Conservation (phyloP, 768 basidiomycete genomes). For the Paxillus involutus region DNA sequence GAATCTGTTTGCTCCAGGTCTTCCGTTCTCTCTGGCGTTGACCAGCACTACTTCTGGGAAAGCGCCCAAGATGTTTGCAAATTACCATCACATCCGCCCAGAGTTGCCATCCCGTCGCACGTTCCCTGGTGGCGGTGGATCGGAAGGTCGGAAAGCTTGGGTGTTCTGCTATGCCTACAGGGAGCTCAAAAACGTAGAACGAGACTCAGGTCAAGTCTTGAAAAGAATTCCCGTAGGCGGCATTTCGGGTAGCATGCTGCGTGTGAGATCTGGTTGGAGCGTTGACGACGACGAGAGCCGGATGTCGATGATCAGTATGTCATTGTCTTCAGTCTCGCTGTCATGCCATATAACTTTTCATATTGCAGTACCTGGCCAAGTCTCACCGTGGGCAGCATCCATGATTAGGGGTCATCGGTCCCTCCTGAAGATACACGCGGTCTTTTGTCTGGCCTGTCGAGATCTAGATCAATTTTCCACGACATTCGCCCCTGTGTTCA, state of each 20-base stretch:
- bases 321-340: not conserved
- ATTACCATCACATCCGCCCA: conserved; percentile 4
- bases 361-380: not conserved
- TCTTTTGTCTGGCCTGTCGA: conserved; percentile 8
- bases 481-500: conserved; percentile 1
- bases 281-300: conserved; percentile 3
- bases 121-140: not conserved
- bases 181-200: not conserved
- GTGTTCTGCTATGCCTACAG: not conserved
- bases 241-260: not conserved
- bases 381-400: conserved; percentile 1
- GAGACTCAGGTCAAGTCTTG: not conserved
- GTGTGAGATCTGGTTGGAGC: not conserved
- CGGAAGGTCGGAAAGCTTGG: not conserved
- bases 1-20: conserved; percentile 20
- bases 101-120: not conserved
- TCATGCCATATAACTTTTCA: not conserved
- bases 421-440: conserved; percentile 8
- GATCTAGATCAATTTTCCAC: not conserved
- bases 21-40: conserved; percentile 8
- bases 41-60: conserved; percentile 19
- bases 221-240: not conserved
- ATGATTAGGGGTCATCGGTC: conserved; percentile 2
- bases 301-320: not conserved
- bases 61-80: conserved; percentile 6